Base-by-base conservation (phyloP, 2,329 filamentous ascomycete genomes). In the Monilinia fructigena region DNA sequence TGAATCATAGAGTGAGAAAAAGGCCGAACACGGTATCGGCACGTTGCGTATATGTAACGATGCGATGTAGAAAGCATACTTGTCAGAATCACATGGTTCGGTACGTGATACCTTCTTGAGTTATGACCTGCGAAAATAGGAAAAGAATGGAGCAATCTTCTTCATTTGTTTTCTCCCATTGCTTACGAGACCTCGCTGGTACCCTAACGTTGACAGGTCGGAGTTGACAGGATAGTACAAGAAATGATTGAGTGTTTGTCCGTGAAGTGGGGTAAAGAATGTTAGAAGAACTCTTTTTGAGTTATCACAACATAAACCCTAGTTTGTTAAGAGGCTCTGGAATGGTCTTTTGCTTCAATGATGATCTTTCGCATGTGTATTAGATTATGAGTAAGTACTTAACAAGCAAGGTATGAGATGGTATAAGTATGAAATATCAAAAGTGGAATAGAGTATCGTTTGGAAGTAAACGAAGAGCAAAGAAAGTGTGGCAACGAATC, bases 221-320 rank as follows among this genome's bases (percentile, higher is more conserved):
- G 7, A 35, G 20, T 50, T 50, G 47, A 50, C n/a, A 50, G 56
- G 55, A 45, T 47, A 47, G 14, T 12, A 28, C 20, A 42, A 7
- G 38, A 40, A 12, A 40, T 6, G n/a, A 18, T 48, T 59, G 11
- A 47, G 56, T 23, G n/a, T 40, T 62, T 53, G 26, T 62, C 59
- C 47, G 35, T 38, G 47, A 62, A 28, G 59, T 53, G 59, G 59
- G 31, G 59, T 52, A 40, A 50, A 23, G n/a, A 14, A 28, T 40
- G 55, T 20, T 58, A 16, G n/a, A 16, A 23, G 23, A 42, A 18
- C 23, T 23, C 20, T 23, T 56, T 42, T 56, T 26, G 55, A 31
- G 38, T 23, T 26, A 45, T 16, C 38, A 31, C 23, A 28, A n/a
- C 38, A 48, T 48, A n/a, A 58, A 31, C n/a, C 26, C 28, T 16